phyloP scores from a whole-genome alignment of 768 basidiomycete species.

The Naganishia onofrii region DNA sequence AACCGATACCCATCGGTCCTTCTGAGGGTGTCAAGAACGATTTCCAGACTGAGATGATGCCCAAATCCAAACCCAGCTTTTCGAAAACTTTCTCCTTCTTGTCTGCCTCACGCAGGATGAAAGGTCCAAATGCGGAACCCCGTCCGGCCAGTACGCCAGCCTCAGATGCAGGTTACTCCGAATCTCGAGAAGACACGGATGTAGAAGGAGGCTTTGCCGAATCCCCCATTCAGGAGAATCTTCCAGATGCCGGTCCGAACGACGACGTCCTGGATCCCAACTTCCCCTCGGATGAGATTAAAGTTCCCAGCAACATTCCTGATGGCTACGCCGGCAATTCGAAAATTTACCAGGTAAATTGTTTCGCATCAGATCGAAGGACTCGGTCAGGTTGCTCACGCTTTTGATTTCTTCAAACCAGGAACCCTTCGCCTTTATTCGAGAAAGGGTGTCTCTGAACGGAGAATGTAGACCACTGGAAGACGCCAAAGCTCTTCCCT shows the following conservation, averaged over 20 bases:
- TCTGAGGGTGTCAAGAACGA: not conserved
- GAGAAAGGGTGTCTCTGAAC: slow-evolving; percentile 79
- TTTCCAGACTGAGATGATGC: not conserved
- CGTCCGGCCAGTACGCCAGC: not conserved
- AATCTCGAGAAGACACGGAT: slow-evolving; percentile 5
- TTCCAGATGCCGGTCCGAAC: slow-evolving; percentile 2
- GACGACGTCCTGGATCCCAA: slow-evolving; percentile 23
- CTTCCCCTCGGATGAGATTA: slow-evolving; percentile 25
- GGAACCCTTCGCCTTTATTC: slow-evolving; percentile 64
- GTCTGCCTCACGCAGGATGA: not conserved
- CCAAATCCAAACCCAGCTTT: slow-evolving; percentile 15
- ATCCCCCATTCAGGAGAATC: slow-evolving; percentile 14
- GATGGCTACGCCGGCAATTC: slow-evolving; percentile 14
- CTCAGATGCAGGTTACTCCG: not conserved
- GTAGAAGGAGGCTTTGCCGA: slow-evolving; percentile 6
- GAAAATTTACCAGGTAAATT: not conserved
- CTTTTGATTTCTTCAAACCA: not conserved
- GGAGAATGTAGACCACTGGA: slow-evolving; percentile 84
- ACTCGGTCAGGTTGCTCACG: not conserved
- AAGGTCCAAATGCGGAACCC: not conserved
- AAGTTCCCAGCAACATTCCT: slow-evolving; percentile 25
- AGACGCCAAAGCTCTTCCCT: slow-evolving; percentile 64
- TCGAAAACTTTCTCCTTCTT: slow-evolving; percentile 13
- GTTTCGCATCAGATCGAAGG: not conserved
- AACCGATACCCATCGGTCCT: not conserved